phyloP scores from a whole-genome alignment of 202 grass and related monocot genomes.

The Panicum virgatum region DNA sequence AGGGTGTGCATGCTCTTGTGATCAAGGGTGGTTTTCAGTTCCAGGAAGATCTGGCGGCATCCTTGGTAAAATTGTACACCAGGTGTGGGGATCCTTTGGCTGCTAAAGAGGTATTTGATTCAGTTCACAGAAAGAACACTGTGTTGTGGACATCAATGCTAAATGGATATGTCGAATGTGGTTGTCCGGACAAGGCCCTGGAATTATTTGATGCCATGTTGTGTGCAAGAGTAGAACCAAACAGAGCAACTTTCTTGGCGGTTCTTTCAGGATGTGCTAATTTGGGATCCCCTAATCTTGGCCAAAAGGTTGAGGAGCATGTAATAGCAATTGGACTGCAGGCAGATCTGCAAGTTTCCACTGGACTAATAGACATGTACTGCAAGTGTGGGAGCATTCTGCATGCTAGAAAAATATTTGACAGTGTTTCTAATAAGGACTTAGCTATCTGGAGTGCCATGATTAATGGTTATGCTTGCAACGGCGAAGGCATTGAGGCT shows the following conservation, averaged over 20 bases:
- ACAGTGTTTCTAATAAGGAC: slow-evolving; percentile 45
- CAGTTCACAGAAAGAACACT: slow-evolving; percentile 32
- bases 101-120: slow-evolving; percentile 51
- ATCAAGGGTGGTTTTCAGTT: slow-evolving; percentile 50
- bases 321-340: slow-evolving; percentile 38
- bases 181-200: slow-evolving; percentile 36
- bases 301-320: slow-evolving; percentile 43
- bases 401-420: slow-evolving; percentile 65
- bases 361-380: slow-evolving; percentile 56
- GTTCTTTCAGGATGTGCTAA: slow-evolving; percentile 55
- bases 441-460: slow-evolving; percentile 73
- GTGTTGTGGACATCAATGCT: slow-evolving; percentile 67
- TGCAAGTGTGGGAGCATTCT: slow-evolving; percentile 55
- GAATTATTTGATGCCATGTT: slow-evolving; percentile 50
- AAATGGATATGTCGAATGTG: slow-evolving; percentile 55
- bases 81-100: slow-evolving; percentile 50
- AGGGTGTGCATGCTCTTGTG: slow-evolving; percentile 49
- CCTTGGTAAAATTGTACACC: slow-evolving; percentile 60
- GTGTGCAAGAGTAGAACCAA: slow-evolving; percentile 43
- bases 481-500: slow-evolving; percentile 51
- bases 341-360: slow-evolving; percentile 46
- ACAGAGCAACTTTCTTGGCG: slow-evolving; percentile 47
- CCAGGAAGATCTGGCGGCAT: slow-evolving; percentile 25
- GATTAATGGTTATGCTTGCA: slow-evolving; percentile 67
- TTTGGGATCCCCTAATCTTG: slow-evolving; percentile 41